A percentile compares a stretch with the other conserved stretches of the same genome.
phyloP scores from a whole-genome alignment of 2,329 filamentous ascomycete genomes.

The Diaporthe destruens region DNA sequence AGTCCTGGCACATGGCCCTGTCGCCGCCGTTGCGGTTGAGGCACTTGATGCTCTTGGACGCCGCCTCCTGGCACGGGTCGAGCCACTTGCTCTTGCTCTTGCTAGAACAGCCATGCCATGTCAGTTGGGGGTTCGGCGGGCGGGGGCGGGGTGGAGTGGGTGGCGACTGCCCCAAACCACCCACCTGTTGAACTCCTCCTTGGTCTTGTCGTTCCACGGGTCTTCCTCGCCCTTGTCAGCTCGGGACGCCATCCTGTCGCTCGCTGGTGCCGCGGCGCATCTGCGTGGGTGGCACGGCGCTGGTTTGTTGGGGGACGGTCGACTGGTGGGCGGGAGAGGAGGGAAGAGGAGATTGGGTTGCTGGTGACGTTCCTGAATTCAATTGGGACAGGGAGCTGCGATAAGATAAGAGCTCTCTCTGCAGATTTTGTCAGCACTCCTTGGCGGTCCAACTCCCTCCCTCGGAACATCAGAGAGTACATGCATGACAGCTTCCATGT shows the following conservation, averaged over 20 bases:
- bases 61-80: slow-evolving; percentile 95
- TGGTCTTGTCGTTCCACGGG: slow-evolving; percentile 71
- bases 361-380: slow-evolving; percentile 36
- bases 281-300: neutral
- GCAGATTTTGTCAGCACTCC: slow-evolving; percentile 31
- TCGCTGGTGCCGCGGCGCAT: slow-evolving; percentile 32
- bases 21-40: slow-evolving; percentile 90
- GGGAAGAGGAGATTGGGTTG: neutral
- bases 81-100: slow-evolving; percentile 92
- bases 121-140: too few relatives aligned
- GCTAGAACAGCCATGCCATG: too few relatives aligned
- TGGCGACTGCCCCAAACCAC: slow-evolving; percentile 42
- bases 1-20: slow-evolving; percentile 90
- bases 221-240: slow-evolving; percentile 46
- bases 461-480: neutral
- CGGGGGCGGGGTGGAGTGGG: too few relatives aligned
- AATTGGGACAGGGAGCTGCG: neutral
- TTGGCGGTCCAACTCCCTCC: neutral
- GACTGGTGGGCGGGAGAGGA: too few relatives aligned
- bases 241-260: slow-evolving; percentile 37
- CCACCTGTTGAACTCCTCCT: slow-evolving; percentile 74
- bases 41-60: slow-evolving; percentile 86
- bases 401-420: slow-evolving; percentile 18
- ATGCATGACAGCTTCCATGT: neutral
- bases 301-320: neutral